Percentiles rank a stretch among this genome's conserved stretches.
Conservation (phyloP, 768 basidiomycete species). For the Saitozyma podzolica region DNA sequence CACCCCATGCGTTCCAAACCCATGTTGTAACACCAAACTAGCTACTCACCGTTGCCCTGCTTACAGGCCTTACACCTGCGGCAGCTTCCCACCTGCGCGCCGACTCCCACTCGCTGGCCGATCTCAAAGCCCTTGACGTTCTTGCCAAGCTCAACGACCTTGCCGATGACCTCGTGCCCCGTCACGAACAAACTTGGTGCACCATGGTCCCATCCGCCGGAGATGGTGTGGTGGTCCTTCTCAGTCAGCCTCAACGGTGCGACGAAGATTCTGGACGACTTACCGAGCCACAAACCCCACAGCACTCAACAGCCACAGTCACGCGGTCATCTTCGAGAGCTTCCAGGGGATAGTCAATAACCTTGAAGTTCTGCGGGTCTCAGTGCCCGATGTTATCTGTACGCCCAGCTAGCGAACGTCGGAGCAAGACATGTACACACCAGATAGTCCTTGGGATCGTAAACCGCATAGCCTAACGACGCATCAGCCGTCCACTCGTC, state of each 20-base stretch:
- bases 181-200: constrained; percentile 47
- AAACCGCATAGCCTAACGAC: constrained; percentile 41
- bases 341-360: constrained; percentile 49
- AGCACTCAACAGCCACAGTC: constrained; percentile 49
- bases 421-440: constrained; percentile 14
- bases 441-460: constrained; percentile 50
- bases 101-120: constrained; percentile 64
- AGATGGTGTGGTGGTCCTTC: constrained; percentile 52
- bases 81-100: constrained; percentile 62
- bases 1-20: too few relatives aligned
- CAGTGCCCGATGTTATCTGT: neutral
- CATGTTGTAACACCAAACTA: neutral
- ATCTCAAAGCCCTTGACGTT: constrained; percentile 51
- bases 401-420: neutral
- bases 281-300: constrained; percentile 47
- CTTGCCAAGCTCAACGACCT: constrained; percentile 48
- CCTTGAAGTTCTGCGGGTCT: constrained; percentile 41
- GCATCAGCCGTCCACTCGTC: constrained; percentile 4
- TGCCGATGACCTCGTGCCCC: constrained; percentile 50
- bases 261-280: neutral
- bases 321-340: constrained; percentile 43
- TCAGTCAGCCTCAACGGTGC: neutral
- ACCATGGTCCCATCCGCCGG: constrained; percentile 51
- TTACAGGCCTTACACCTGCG: constrained; percentile 59
- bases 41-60: constrained; percentile 54